Percentiles rank a stretch among this genome's conserved stretches.
Evolutionary conservation across 2,329 filamentous ascomycete species (phyloP).

Genomic region (Mollisiaceae sp.): DNA sequence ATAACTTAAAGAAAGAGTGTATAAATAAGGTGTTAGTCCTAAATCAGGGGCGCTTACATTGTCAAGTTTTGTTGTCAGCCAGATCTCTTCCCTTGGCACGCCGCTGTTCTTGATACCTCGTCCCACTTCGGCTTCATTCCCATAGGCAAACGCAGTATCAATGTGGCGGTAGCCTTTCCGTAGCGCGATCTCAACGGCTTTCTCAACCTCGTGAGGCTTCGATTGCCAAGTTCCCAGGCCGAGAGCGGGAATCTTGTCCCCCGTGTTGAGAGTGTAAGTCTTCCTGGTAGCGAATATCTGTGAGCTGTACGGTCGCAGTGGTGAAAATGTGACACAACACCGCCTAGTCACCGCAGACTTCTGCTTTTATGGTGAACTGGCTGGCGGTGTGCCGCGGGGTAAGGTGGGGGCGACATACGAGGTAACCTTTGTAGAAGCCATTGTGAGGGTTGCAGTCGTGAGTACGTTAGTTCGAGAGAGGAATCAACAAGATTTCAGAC

Average conservation of each 20-base stretch:
- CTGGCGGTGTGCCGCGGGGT: slow-evolving; percentile 23
- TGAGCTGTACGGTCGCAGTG: slow-evolving; percentile 25
- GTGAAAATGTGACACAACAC: slow-evolving; percentile 29
- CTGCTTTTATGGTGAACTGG: slow-evolving; percentile 33
- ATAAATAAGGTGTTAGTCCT: too few species aligned
- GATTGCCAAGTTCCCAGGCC: slow-evolving; percentile 84
- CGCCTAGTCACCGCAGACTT: slow-evolving; percentile 40
- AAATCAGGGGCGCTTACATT: not conserved
- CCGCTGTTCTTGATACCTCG: slow-evolving; percentile 69
- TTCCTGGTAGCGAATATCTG: slow-evolving; percentile 43
- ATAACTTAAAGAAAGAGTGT: too few species aligned
- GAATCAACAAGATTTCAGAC: not conserved
- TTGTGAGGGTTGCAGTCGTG: slow-evolving; percentile 28
- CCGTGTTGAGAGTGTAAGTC: slow-evolving; percentile 74
- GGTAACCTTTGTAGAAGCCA: slow-evolving; percentile 42
- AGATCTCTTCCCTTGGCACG: slow-evolving; percentile 69
- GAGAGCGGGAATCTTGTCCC: slow-evolving; percentile 77
- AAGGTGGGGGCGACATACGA: slow-evolving; percentile 33
- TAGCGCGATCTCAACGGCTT: slow-evolving; percentile 74
- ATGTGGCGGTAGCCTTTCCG: slow-evolving; percentile 75
- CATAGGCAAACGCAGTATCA: slow-evolving; percentile 74
- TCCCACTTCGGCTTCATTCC: slow-evolving; percentile 75
- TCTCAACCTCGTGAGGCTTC: slow-evolving; percentile 65
- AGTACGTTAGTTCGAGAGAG: slow-evolving; percentile 4
- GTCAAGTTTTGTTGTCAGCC: slow-evolving; percentile 76